These are phyloP conservation scores for Sphagnum fallax DNA, from an alignment of 228 moss, liverwort and hornwort genomes.

Conservation along the genomic window DNA sequence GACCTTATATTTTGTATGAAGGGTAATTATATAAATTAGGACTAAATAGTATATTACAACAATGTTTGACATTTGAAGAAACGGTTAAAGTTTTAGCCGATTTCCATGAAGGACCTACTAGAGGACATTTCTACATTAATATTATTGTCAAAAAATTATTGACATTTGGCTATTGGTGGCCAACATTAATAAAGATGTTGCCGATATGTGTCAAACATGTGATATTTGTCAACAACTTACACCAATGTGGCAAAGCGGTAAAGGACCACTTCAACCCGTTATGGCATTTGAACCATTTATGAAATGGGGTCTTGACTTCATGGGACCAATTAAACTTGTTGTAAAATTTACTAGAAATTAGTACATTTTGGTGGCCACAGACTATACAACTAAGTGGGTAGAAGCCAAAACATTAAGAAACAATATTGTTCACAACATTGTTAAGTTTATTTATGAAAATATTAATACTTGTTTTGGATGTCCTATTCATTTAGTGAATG, in stretches of 20 bases:
- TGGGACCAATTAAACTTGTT: slow-evolving; percentile 5
- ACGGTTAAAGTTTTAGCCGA: neutral
- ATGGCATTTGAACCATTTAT: neutral
- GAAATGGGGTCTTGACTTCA: slow-evolving; percentile 5
- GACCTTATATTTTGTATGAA: neutral
- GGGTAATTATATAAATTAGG: too few species aligned
- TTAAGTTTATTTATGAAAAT: neutral
- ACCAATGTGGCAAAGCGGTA: neutral
- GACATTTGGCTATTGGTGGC: neutral
- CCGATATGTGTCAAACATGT: neutral
- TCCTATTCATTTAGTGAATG: neutral
- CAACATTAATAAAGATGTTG: neutral
- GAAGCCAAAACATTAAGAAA: neutral
- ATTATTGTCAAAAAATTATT: neutral
- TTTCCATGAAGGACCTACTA: neutral
- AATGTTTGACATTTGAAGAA: neutral
- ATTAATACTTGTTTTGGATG: neutral
- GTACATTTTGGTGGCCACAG: neutral
- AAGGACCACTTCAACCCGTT: neutral
- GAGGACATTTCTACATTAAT: neutral
- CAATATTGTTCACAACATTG: neutral
- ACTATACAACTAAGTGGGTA: slow-evolving; percentile 12
- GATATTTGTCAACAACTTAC: neutral
- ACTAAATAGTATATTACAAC: neutral
- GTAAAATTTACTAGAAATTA: neutral